Percentiles rank a stretch among this genome's conserved stretches.
Conservation (phyloP, 2,329 filamentous ascomycete species). For the Tricladium varicosporioides region DNA sequence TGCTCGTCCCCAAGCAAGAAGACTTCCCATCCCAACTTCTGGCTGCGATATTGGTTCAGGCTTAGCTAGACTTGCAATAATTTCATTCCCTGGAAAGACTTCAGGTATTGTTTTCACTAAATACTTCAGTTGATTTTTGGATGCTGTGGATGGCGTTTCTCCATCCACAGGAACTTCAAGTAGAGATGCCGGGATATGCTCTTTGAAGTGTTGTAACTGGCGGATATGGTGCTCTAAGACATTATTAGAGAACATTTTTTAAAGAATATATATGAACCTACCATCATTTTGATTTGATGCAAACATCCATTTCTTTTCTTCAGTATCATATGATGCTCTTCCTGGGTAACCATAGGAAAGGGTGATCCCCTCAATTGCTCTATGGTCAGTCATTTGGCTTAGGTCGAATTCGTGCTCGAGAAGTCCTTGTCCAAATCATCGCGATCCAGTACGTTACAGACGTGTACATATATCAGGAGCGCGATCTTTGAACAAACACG, state of each 20-base stretch:
- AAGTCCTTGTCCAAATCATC: conserved; percentile 25
- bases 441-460: not conserved
- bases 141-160: conserved; percentile 8
- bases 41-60: not conserved
- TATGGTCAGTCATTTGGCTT: conserved; percentile 39
- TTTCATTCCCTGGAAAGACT: conserved; percentile 18
- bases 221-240: conserved; percentile 22
- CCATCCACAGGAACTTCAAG: conserved; percentile 11
- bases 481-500: not conserved
- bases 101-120: conserved; percentile 28
- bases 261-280: conserved; percentile 7
- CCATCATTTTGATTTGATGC: conserved; percentile 22
- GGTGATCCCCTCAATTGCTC: conserved; percentile 37
- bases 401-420: conserved; percentile 18
- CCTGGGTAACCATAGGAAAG: conserved; percentile 54
- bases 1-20: conserved; percentile 26
- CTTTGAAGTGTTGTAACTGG: conserved; percentile 28
- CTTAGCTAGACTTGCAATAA: conserved; percentile 13
- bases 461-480: not conserved
- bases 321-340: conserved; percentile 42
- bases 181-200: conserved; percentile 26
- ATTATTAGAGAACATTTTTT: conserved; percentile 10
- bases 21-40: conserved; percentile 15
- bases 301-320: conserved; percentile 33
- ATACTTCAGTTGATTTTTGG: conserved; percentile 23